A percentile compares a stretch with the other conserved stretches of the same genome.
phyloP scores from a whole-genome alignment of 2,329 filamentous ascomycete species.

The Hortaea sp. region DNA sequence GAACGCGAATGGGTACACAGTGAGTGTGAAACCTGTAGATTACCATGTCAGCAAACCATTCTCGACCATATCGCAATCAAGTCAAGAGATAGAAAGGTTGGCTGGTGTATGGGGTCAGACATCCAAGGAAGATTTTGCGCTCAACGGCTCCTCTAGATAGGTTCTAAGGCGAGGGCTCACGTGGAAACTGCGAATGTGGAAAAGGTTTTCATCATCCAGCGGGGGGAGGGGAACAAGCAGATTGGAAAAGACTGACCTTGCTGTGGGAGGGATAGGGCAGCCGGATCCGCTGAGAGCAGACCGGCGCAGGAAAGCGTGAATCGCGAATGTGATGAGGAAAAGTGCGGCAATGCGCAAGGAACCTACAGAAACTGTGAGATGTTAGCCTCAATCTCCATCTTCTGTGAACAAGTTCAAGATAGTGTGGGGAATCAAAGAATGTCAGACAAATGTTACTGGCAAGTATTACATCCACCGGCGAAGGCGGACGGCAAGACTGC shows the following conservation, averaged over 20 bases:
- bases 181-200: slow-evolving; percentile 84
- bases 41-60: too few species aligned
- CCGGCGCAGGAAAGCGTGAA: background rate
- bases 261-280: too few species aligned
- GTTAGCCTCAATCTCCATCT: background rate
- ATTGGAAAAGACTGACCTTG: slow-evolving; percentile 1
- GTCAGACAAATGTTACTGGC: slow-evolving; percentile 82
- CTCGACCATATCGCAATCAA: too few species aligned
- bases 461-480: slow-evolving; percentile 68
- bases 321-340: background rate
- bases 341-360: background rate
- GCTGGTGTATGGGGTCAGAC: slow-evolving; percentile 19
- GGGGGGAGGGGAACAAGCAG: background rate
- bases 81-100: too few species aligned
- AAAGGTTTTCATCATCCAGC: slow-evolving; percentile 38
- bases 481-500: slow-evolving; percentile 56
- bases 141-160: slow-evolving; percentile 28
- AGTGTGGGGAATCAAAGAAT: slow-evolving; percentile 1
- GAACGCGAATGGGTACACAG: too few species aligned
- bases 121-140: slow-evolving; percentile 33
- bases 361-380: background rate
- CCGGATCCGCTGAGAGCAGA: too few species aligned
- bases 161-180: slow-evolving; percentile 38
- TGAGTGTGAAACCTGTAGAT: too few species aligned
- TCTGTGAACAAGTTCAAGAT: too few species aligned